phyloP scores from a whole-genome alignment of 306 rosid species.

The Lotus japonicus region DNA sequence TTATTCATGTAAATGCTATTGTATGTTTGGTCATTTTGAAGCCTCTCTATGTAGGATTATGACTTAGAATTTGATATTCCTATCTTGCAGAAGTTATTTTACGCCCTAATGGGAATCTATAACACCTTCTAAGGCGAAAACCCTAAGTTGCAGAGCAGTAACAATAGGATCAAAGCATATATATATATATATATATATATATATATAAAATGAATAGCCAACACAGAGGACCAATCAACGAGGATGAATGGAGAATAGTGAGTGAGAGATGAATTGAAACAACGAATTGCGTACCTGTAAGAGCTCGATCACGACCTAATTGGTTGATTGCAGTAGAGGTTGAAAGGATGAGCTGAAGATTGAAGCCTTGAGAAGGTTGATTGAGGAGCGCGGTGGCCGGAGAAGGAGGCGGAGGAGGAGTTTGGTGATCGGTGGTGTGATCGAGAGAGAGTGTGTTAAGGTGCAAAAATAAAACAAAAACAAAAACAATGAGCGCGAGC shows the following conservation, averaged over 20 bases:
- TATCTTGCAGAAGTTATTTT: background rate
- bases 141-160: background rate
- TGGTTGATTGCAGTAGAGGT: constrained; percentile 7
- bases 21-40: background rate
- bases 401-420: background rate
- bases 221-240: background rate
- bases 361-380: constrained; percentile 24
- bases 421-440: constrained; percentile 25
- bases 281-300: constrained; percentile 23
- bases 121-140: background rate
- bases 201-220: background rate
- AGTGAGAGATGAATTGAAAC: background rate
- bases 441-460: constrained; percentile 22
- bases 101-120: background rate
- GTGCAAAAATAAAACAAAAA: background rate
- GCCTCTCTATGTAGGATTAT: background rate
- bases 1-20: no score
- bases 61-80: background rate
- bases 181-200: no score
- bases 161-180: background rate
- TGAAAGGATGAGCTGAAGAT: constrained; percentile 20
- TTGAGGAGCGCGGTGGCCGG: background rate
- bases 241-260: background rate
- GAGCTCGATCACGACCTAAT: constrained; percentile 26
- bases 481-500: background rate